Evolutionary conservation across 78 protist species (phyloP).

Genomic region (Creolimax fragrantissima): DNA sequence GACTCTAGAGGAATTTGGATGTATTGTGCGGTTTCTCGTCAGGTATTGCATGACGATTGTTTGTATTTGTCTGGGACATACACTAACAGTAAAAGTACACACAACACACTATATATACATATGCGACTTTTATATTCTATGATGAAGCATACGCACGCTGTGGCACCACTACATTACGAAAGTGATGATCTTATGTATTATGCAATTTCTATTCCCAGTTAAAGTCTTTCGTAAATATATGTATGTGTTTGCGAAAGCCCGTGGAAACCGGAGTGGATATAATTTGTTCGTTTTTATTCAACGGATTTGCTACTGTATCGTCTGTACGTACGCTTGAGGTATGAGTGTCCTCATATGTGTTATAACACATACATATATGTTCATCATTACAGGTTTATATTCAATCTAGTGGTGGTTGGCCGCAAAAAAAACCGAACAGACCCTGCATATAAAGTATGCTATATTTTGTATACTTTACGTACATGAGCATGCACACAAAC

Average conservation of each 20-base stretch:
- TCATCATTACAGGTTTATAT: neutral
- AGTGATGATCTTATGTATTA: neutral
- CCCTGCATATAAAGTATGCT: neutral
- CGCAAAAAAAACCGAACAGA: neutral
- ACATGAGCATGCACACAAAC: neutral
- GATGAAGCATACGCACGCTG: neutral
- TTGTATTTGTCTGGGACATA: neutral
- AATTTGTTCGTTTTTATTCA: neutral
- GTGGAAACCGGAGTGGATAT: neutral
- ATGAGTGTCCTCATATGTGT: neutral
- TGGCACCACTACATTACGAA: neutral
- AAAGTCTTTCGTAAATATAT: neutral
- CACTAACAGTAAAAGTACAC: neutral
- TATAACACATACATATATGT: neutral
- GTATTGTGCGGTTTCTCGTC: neutral
- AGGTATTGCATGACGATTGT: neutral
- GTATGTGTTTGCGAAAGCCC: neutral
- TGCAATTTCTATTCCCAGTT: neutral
- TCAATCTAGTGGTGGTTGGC: neutral
- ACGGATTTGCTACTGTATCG: neutral
- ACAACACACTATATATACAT: neutral
- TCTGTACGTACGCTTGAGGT: neutral
- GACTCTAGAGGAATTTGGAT: neutral
- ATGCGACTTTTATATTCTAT: neutral
- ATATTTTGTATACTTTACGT: neutral